These are phyloP conservation scores for Cephaloascus fragrans DNA, from an alignment of 805 yeast species.

Conservation along the genomic window DNA sequence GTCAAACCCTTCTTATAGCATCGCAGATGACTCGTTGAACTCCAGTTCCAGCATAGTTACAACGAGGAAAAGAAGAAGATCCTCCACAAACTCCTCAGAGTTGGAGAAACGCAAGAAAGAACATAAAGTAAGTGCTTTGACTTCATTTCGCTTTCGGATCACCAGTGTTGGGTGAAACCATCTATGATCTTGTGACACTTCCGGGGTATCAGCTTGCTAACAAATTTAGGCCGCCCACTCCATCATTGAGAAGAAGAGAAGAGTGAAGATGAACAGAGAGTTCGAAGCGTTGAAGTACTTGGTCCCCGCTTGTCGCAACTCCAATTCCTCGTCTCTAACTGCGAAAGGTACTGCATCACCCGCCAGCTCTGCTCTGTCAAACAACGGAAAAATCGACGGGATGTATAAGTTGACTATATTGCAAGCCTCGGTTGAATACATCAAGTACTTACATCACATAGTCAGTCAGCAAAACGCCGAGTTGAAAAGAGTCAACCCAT, in stretches of 20 bases:
- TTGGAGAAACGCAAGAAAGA: slow-evolving; percentile 34
- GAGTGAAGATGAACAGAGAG: slow-evolving; percentile 73
- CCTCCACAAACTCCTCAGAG: slow-evolving; percentile 15
- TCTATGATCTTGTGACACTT: not conserved
- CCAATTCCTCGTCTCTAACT: slow-evolving; percentile 11
- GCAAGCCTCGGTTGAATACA: slow-evolving; percentile 77
- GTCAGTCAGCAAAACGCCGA: slow-evolving; percentile 41
- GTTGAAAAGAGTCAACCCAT: slow-evolving; percentile 16
- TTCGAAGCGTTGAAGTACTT: slow-evolving; percentile 71
- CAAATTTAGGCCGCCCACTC: slow-evolving; percentile 43
- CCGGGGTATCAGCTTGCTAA: not conserved
- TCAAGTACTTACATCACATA: slow-evolving; percentile 56
- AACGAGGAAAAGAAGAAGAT: slow-evolving; percentile 14
- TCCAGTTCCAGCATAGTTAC: not conserved
- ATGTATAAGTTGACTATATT: slow-evolving; percentile 76
- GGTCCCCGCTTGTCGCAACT: slow-evolving; percentile 68
- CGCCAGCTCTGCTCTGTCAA: slow-evolving; percentile 7
- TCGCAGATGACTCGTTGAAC: not conserved
- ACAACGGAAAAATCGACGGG: slow-evolving; percentile 39
- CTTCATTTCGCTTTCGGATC: too few species aligned
- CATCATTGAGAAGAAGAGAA: slow-evolving; percentile 68
- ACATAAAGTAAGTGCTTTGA: slow-evolving; percentile 19
- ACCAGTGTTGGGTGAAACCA: too few species aligned
- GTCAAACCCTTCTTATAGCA: slow-evolving; percentile 1
- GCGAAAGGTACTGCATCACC: slow-evolving; percentile 4